Evolutionary conservation across 208 protist species (phyloP), one percentile per base, ranked within the genome.

Genomic region (Trypanosoma platydactyli): DNA sequence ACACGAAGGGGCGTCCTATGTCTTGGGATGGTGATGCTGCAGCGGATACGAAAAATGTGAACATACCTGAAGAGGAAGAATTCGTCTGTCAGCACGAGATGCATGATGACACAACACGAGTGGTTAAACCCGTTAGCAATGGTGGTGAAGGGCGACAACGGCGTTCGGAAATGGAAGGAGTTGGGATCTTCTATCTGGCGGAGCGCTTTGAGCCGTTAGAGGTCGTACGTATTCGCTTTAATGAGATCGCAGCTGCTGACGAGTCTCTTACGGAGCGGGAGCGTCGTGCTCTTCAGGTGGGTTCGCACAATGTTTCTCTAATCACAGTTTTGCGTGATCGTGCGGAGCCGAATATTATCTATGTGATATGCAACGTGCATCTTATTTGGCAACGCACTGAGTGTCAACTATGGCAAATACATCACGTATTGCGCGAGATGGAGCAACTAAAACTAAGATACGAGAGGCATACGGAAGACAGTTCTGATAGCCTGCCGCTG

Each of bases 241-340:
- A 95, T 68, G 58, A 77, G 29, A 41, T 94, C 25, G 90, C 86
- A n/a, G 49, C 56, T 25, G 60, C 59, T 25, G 86, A 95, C 57
- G 57, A 11, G 54, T 45, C 1, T 24, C 81, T 95, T 29, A 87
- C 77, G 9, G 35, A 64, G 38, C 77, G 75, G 18, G 87, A 95
- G 73, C 83, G 80, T 27, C 79, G 81, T 33, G 80, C 79, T 49
- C 71, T 95, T 33, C 77, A 81, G 67, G 77, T 79, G 55, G 74
- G 80, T 30, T 86, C 87, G 24, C 90, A 95, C 73, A 95, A 95
- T 73, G 90, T 95, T 15, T 82, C 83, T 12, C 76, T 94, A 3
- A 57, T 95, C n/a, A 59, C 67, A 24, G 87, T 92, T 18, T 76
- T 95, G 52, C 74, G 73, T 42, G 90, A 95, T 68, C 69, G 71